phyloP scores from a whole-genome alignment of 805 yeast species.

The Wickerhamomyces bisporus region DNA sequence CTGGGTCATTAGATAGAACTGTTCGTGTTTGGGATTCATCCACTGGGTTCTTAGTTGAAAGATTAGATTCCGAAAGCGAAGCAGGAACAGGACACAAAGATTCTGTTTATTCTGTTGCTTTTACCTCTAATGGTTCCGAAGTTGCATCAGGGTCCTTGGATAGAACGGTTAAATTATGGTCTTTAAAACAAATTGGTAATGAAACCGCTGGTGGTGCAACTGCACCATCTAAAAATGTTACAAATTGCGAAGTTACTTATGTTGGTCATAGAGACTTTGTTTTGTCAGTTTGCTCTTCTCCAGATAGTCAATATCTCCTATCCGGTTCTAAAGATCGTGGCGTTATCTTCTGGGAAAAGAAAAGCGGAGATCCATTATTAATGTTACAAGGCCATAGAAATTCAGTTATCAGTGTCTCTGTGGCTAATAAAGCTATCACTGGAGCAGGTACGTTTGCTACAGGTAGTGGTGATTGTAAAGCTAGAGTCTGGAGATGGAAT shows the following conservation, averaged over 20 bases:
- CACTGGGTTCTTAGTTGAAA: constrained; percentile 86
- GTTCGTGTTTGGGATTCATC: constrained; percentile 97
- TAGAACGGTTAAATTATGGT: constrained; percentile 95
- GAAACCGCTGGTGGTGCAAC: constrained; percentile 38
- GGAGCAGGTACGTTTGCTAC: constrained; percentile 90
- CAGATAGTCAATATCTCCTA: constrained; percentile 83
- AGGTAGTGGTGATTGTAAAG: constrained; percentile 96
- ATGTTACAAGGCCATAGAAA: constrained; percentile 97
- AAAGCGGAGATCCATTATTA: constrained; percentile 83
- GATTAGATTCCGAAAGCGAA: constrained; percentile 85
- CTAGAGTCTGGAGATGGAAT: constrained; percentile 92
- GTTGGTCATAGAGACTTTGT: constrained; percentile 97
- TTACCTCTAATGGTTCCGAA: constrained; percentile 85
- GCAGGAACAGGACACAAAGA: constrained; percentile 92
- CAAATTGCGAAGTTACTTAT: constrained; percentile 84
- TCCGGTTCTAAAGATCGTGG: constrained; percentile 97
- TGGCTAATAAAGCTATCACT: constrained; percentile 67
- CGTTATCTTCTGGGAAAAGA: constrained; percentile 94
- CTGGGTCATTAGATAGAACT: constrained; percentile 92
- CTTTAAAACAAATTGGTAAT: constrained; percentile 56
- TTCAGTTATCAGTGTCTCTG: constrained; percentile 92
- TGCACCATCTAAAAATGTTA: constrained; percentile 34
- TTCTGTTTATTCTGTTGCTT: constrained; percentile 91
- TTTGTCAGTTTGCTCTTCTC: constrained; percentile 88
- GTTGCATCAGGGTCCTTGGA: constrained; percentile 94